Base-by-base conservation (phyloP, 371 early-diverging fungal genomes). In the Mortierella sp. region DNA sequence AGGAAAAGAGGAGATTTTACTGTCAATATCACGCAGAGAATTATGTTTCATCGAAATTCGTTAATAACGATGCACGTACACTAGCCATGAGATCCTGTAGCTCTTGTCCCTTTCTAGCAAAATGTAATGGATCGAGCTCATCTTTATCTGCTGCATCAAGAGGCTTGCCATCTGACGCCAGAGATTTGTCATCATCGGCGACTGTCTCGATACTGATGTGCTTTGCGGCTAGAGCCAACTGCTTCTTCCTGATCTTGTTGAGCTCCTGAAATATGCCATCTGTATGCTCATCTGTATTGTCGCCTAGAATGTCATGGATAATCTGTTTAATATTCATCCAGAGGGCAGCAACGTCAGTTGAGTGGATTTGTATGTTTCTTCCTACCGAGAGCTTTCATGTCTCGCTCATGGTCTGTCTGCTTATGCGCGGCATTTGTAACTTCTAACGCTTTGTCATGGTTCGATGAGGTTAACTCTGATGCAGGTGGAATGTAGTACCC, bases 201-300 rank as follows among this genome's bases (percentile, higher is more conserved):
- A 79, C 45, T 4, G 80, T 79, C 40, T 79, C 80, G 35, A 79
- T 79, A n/a, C 68, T 64, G n/a, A 79, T 79, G 26, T 79, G 80
- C 49, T 67, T 79, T 32, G 70, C 71, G n/a, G 80, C 80, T 4
- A 79, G 26, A 19, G 75, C 80, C 23, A 79, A 28, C 23, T 79
- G 80, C 61, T 79, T 79, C 40, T 74, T 70, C 28, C 80, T 66
- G 65, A 79, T 79, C 61, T 74, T 79, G 58, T 60, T 69, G 28
- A 79, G 68, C 28, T 79, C 80, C 60, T 79, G 80, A 28, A 79
- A 79, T 40, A 79, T 79, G 23, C 80, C 70, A n/a, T 79, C 80
- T 1, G 80, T 70, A 54, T 74, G 74, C 47, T 73, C 70, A n/a
- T 79, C 80, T 1, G 80, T 70, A 54, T 74, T 79, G 54, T 73